Conservation (phyloP, 2,329 filamentous ascomycete species). For the Fusarium odoratissimum region DNA sequence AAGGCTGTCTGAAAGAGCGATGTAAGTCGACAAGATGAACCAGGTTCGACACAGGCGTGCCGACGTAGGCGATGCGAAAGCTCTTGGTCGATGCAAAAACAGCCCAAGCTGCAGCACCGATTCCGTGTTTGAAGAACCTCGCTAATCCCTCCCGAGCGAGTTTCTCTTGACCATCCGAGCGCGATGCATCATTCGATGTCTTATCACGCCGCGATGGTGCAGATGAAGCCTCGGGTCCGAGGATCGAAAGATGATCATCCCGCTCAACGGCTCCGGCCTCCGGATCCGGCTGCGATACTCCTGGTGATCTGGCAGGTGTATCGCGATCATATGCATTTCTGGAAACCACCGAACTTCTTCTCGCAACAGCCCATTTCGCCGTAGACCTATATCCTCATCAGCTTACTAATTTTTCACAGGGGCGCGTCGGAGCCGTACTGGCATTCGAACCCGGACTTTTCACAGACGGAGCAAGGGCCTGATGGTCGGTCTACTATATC, state of each 20-base stretch:
- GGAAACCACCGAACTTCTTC: slow-evolving; percentile 17
- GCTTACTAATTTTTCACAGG: fast-evolving
- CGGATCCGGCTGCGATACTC: slow-evolving; percentile 19
- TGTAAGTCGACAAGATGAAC: slow-evolving; percentile 41
- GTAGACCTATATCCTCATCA: slow-evolving; percentile 32
- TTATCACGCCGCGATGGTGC: slow-evolving; percentile 1
- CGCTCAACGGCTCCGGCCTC: slow-evolving; percentile 18
- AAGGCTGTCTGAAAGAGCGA: slow-evolving; percentile 40
- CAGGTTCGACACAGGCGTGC: slow-evolving; percentile 42
- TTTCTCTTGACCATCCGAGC: slow-evolving; percentile 35
- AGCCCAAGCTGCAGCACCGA: slow-evolving; percentile 41
- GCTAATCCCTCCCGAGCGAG: slow-evolving; percentile 40
- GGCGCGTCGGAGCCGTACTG: slow-evolving; percentile 36
- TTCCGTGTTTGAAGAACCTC: slow-evolving; percentile 42
- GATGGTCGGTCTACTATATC: slow-evolving; percentile 35
- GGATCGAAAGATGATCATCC: background rate
- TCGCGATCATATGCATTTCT: slow-evolving; percentile 5
- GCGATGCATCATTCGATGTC: background rate
- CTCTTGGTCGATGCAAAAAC: slow-evolving; percentile 41
- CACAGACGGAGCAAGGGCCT: slow-evolving; percentile 40
- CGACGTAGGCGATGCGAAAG: slow-evolving; percentile 44
- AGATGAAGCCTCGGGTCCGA: slow-evolving; percentile 11
- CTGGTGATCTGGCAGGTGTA: slow-evolving; percentile 3
- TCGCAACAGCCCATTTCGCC: slow-evolving; percentile 38
- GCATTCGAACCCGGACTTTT: slow-evolving; percentile 43